Base-by-base conservation (phyloP, 306 rosid genomes). In the Argentina anserina region DNA sequence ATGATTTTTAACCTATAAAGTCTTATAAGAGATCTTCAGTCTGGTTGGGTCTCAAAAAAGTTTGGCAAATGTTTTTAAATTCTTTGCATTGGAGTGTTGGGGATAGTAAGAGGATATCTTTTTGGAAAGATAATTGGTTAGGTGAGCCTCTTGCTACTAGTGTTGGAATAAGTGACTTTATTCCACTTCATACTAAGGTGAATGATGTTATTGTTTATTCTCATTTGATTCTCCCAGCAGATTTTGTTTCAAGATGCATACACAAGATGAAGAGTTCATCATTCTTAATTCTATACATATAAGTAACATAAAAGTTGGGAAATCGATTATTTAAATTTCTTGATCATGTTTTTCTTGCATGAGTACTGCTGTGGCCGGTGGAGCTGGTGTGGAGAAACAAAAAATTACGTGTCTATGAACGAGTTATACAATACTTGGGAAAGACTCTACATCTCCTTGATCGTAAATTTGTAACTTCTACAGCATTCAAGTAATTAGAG, bases 341-440 rank as follows among this genome's bases (percentile, higher is more conserved):
- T 34, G 46, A 7, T 74, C 86, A 75, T 77, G 87, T 56, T 84
- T 86, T 84, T 72, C 82, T 76, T 72, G 70, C 85, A 55, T 41
- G 82, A 13, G 63, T 29, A 33, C 3, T 45, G 71, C 39, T 59
- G 39, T 39, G 79, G 78, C 46, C 12, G 73, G 67, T 34, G 45
- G 66, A 41, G 2, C 18, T 14, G 31, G 77, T 58, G 76, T 47
- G 56, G 58, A 33, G 37, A 29, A 12, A 41, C 71, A 59, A 46
- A 46, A 67, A 61, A 55, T 71, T 79, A 40, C 56, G 13, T 45
- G 66, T 31, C 0, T 8, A 75, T 61, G 12, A 15, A 71, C 70
- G 28, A 33, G 84, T 52, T 62, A 45, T 39, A 9, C 73, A 47
- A 39, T 53, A 45, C 66, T 75, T 47, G 50, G 70, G 70, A 39